Evolutionary conservation across 2,329 filamentous ascomycete genomes (phyloP), one percentile per base, ranked within the genome.

Genomic region (Arthroderma uncinatum): DNA sequence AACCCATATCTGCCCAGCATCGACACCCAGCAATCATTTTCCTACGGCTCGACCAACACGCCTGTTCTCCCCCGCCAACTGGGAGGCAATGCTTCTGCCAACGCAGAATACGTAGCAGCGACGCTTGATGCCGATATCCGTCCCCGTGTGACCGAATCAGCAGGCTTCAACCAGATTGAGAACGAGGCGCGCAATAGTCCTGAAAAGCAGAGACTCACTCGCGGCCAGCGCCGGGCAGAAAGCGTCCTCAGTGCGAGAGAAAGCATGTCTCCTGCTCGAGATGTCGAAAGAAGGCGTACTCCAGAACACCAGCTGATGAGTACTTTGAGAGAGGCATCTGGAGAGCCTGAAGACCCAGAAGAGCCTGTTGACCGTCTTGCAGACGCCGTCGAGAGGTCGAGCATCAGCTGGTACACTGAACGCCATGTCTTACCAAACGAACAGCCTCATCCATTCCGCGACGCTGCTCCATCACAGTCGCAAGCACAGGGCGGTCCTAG

Each of bases 1-100:
- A 71, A 66, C 59, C 65, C 67, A 42, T 60, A 57, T 54, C 62
- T 74, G 34, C 72, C 72, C 5, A 65, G 68, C 53, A 63, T 74
- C 52, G 69, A 71, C 40, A 68, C 68, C 23, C 69, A 70, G 55
- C 68, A 69, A 48, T 73, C 72, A 1, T 74, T 70, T 57, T 70
- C 70, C 12, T 74, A 74, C 65, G 73, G 73, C 28, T 68, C 71
- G 6, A 67, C 65, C 19, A 65, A 66, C 21, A 68, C 68, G 10
- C 66, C 70, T 14, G 62, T 66, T 23, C 62, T 74, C 19, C 71
- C 72, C 8, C 65, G 66, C 48, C 66, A 66, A 61, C 63, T 73
- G 25, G 59, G 64, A n/a, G 60, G 66, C 2, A 62, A 67, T 36
- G 64, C 67, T 12, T 62, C 62, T 4, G 66, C 68, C 62, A 65